Conservation (phyloP, 1,139 yeast genomes). For the Debaryomyces coudertii region DNA sequence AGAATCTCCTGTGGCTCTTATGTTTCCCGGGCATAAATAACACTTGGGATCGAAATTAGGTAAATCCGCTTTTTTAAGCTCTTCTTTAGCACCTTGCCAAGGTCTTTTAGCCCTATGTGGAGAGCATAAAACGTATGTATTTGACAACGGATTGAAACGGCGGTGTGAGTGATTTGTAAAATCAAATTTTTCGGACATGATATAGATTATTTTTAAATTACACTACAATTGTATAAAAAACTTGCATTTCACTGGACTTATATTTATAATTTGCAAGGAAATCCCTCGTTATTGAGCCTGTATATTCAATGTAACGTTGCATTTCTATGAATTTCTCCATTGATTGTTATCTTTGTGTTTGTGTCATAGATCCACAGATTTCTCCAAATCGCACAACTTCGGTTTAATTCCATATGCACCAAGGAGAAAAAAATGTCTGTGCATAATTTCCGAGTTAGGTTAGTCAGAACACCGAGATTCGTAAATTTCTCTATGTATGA, state of each 20-base stretch:
- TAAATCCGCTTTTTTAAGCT: slow-evolving; percentile 41
- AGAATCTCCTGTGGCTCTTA: slow-evolving; percentile 63
- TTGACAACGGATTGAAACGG: slow-evolving; percentile 67
- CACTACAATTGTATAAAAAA: neutral
- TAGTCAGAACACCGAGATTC: neutral
- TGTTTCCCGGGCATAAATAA: slow-evolving; percentile 74
- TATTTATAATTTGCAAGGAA: slow-evolving; percentile 7
- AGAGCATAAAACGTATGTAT: slow-evolving; percentile 67
- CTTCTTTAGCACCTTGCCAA: slow-evolving; percentile 79
- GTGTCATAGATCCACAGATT: neutral
- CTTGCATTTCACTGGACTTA: neutral
- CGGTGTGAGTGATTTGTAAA: slow-evolving; percentile 65
- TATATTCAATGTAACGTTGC: slow-evolving; percentile 22
- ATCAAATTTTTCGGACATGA: slow-evolving; percentile 42
- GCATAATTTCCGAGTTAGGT: slow-evolving; percentile 2
- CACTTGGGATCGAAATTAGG: slow-evolving; percentile 68
- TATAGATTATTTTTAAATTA: neutral
- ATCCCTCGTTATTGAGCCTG: neutral
- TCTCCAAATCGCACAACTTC: neutral
- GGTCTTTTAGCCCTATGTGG: slow-evolving; percentile 82
- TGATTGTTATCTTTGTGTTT: neutral
- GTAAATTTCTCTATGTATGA: neutral
- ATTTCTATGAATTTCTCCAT: neutral
- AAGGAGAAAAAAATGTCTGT: slow-evolving; percentile 1
- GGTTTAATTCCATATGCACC: neutral